These are phyloP conservation scores for Fusarium pseudocircinatum DNA, from an alignment of 2,329 filamentous ascomycete genomes.

Conservation along the genomic window DNA sequence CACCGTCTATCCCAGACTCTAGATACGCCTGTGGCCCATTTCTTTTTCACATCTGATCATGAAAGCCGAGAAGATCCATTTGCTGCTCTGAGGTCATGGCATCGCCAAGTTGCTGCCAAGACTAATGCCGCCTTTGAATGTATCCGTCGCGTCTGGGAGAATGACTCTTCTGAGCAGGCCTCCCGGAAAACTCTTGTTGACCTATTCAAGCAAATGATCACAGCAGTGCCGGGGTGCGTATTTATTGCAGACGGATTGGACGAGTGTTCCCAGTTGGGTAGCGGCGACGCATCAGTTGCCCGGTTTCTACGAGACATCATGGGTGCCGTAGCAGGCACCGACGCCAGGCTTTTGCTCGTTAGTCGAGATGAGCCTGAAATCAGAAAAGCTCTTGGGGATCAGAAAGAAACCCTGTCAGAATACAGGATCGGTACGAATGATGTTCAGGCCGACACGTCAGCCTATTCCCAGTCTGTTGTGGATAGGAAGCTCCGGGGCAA, in stretches of 20 bases:
- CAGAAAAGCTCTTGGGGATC: conserved; percentile 7
- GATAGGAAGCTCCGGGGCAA: conserved; percentile 44
- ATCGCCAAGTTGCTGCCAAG: fast-evolving
- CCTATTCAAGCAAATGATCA: conserved; percentile 30
- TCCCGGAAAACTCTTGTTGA: conserved; percentile 24
- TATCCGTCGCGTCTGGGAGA: not conserved
- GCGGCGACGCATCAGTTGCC: not conserved
- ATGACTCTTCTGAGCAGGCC: conserved; percentile 31
- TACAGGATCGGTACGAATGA: conserved; percentile 20
- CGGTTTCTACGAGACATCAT: conserved; percentile 33
- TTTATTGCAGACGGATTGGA: conserved; percentile 49
- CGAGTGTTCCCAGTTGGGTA: conserved; percentile 40
- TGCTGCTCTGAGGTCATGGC: conserved; percentile 45
- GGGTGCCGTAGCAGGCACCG: not conserved
- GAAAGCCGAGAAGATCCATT: conserved; percentile 41
- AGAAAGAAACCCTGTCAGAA: not conserved
- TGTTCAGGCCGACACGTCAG: conserved; percentile 33
- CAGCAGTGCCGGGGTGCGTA: conserved; percentile 18
- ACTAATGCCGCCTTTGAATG: not conserved
- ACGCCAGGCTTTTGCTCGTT: conserved; percentile 35
- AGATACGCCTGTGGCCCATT: conserved; percentile 33
- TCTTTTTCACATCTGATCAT: conserved; percentile 47
- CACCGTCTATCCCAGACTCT: conserved; percentile 24
- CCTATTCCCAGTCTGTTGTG: conserved; percentile 42
- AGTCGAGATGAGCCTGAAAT: conserved; percentile 43